Conservation (phyloP, 1,139 yeast species). For the Meyerozyma smithsonii region DNA sequence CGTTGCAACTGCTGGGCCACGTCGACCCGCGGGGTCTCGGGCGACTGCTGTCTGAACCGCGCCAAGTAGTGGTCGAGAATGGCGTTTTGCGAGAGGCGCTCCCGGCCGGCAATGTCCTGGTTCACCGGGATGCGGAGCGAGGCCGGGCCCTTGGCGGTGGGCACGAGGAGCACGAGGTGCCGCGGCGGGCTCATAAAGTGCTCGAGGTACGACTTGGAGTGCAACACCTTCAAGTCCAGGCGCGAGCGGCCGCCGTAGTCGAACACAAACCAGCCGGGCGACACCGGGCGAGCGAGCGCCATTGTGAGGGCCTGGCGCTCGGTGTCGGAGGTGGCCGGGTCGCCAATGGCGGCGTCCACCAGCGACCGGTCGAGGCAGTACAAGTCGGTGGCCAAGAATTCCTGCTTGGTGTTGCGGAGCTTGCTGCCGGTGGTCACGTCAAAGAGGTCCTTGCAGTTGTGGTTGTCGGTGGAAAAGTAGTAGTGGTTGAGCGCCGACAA, state of each 20-base stretch:
- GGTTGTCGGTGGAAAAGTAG: conserved; percentile 14
- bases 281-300: neutral
- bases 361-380: conserved; percentile 29
- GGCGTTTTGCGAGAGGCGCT: neutral
- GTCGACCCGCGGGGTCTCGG: neutral
- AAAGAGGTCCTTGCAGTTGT: conserved; percentile 17
- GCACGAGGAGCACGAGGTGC: conserved; percentile 27
- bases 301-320: neutral
- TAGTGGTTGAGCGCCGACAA: conserved; percentile 21
- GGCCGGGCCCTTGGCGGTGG: conserved; percentile 5
- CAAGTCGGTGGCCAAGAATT: conserved; percentile 13
- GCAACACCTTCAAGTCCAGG: conserved; percentile 22
- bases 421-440: conserved; percentile 16
- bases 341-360: conserved; percentile 10
- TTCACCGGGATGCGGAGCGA: conserved; percentile 10
- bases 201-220: conserved; percentile 35
- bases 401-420: conserved; percentile 15
- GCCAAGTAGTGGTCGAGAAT: neutral
- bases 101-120: conserved; percentile 8
- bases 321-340: neutral
- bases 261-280: conserved; percentile 38
- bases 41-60: neutral
- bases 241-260: conserved; percentile 29
- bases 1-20: neutral
- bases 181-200: conserved; percentile 44